Percentiles rank a stretch among this genome's conserved stretches.
These are phyloP conservation scores for Emmonsia crescens DNA, from an alignment of 2,329 filamentous ascomycete genomes.

Conservation along the genomic window DNA sequence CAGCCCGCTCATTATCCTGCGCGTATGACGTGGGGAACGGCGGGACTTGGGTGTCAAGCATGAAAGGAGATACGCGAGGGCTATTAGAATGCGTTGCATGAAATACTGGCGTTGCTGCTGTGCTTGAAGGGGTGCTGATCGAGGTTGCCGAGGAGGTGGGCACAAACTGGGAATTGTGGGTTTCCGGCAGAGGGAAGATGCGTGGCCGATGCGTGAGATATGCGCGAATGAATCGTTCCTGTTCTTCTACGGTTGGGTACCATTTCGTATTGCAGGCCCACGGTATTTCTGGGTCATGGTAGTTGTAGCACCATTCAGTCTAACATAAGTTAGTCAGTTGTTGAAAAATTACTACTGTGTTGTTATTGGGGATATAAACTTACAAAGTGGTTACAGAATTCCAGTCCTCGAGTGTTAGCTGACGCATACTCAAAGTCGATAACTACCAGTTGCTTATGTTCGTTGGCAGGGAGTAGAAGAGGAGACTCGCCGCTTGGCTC, in stretches of 20 bases:
- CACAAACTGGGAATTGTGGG: constrained; percentile 17
- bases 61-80: constrained; percentile 50
- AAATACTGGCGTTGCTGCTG: constrained; percentile 5
- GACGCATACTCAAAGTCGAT: constrained; percentile 98
- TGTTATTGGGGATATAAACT: constrained; percentile 17
- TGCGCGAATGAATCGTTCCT: constrained; percentile 70
- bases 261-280: constrained; percentile 55
- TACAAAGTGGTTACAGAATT: constrained; percentile 96
- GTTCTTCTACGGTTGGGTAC: constrained; percentile 73
- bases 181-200: constrained; percentile 16
- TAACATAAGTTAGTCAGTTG: constrained; percentile 17
- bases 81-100: constrained; percentile 21
- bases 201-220: constrained; percentile 75
- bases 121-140: constrained; percentile 31
- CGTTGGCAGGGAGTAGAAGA: constrained; percentile 75
- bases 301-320: constrained; percentile 97
- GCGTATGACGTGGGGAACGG: constrained; percentile 37
- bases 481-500: constrained; percentile 64
- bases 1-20: constrained; percentile 51
- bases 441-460: constrained; percentile 91
- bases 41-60: constrained; percentile 63
- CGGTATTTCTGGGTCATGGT: constrained; percentile 60
- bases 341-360: neutral
- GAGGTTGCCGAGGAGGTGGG: constrained; percentile 41
- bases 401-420: constrained; percentile 72